Evolutionary conservation across 2,329 filamentous ascomycete species (phyloP).

Genomic region (Cytospora schulzeri): DNA sequence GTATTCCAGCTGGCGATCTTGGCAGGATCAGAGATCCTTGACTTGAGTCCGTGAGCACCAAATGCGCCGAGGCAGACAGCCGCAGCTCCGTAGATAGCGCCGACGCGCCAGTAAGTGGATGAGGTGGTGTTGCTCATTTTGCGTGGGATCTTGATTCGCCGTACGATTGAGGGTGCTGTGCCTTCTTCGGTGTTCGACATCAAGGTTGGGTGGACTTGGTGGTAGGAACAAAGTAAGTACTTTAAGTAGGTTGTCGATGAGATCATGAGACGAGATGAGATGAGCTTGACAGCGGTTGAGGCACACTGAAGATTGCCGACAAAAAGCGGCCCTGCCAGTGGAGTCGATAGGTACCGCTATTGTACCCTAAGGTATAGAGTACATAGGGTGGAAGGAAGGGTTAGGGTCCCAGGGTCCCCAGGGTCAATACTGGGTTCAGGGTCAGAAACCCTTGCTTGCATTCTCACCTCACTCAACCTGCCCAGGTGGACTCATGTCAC

Average conservation of each 20-base stretch:
- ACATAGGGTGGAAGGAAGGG: too few relatives aligned
- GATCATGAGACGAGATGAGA: not conserved
- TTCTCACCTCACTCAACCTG: too few relatives aligned
- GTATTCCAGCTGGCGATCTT: conserved; percentile 63
- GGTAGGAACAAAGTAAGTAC: too few relatives aligned
- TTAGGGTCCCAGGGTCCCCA: too few relatives aligned
- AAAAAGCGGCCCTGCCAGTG: not conserved
- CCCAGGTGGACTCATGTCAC: too few relatives aligned
- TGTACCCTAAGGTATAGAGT: too few relatives aligned
- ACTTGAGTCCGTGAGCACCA: conserved; percentile 68
- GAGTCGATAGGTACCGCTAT: too few relatives aligned
- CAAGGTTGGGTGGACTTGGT: not conserved
- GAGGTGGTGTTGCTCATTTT: conserved; percentile 39
- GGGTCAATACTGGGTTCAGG: too few relatives aligned
- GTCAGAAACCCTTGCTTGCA: too few relatives aligned
- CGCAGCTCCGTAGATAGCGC: conserved; percentile 63
- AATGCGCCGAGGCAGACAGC: conserved; percentile 67
- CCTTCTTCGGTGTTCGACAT: conserved; percentile 1
- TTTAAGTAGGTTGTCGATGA: not conserved
- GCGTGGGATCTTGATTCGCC: not conserved
- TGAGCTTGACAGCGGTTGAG: not conserved
- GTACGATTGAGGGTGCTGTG: not conserved
- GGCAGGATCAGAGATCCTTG: conserved; percentile 58
- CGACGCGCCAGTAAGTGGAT: conserved; percentile 56
- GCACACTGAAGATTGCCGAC: not conserved